These are phyloP conservation scores for Aspergillus neoniger DNA, from an alignment of 2,329 filamentous ascomycete species.

Conservation along the genomic window DNA sequence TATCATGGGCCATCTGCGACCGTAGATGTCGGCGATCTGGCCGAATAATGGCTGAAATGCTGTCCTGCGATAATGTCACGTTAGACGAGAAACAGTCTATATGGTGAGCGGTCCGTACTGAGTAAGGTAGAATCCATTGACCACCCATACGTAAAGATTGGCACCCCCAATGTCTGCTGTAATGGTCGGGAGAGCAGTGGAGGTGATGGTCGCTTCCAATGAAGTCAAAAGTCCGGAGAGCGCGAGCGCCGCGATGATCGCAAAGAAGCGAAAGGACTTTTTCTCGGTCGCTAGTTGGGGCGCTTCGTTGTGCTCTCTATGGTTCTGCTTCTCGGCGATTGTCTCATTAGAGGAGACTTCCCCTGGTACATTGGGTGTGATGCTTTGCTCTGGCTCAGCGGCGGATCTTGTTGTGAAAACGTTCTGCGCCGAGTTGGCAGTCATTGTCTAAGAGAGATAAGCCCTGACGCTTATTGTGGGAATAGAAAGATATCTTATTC, in stretches of 20 bases:
- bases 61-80: background rate
- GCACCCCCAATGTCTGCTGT: slow-evolving; percentile 31
- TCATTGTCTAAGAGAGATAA: too few species aligned
- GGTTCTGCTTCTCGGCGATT: too few species aligned
- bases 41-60: slow-evolving; percentile 51
- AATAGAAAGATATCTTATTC: too few species aligned
- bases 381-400: background rate
- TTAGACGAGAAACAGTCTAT: background rate
- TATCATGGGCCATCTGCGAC: slow-evolving; percentile 50
- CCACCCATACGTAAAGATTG: slow-evolving; percentile 8
- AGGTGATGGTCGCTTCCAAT: slow-evolving; percentile 43
- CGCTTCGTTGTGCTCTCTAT: background rate
- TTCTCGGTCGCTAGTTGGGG: background rate
- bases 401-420: background rate
- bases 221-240: slow-evolving; percentile 15
- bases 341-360: background rate
- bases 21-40: slow-evolving; percentile 57
- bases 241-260: background rate
- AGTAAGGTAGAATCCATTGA: background rate
- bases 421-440: too few species aligned
- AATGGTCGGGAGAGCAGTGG: slow-evolving; percentile 47
- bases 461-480: too few species aligned
- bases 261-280: background rate
- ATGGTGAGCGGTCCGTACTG: background rate
- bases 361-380: background rate